Evolutionary conservation across 2,329 filamentous ascomycete genomes (phyloP), one percentile per base, ranked within the genome.

Genomic region (Cercospora beticola): DNA sequence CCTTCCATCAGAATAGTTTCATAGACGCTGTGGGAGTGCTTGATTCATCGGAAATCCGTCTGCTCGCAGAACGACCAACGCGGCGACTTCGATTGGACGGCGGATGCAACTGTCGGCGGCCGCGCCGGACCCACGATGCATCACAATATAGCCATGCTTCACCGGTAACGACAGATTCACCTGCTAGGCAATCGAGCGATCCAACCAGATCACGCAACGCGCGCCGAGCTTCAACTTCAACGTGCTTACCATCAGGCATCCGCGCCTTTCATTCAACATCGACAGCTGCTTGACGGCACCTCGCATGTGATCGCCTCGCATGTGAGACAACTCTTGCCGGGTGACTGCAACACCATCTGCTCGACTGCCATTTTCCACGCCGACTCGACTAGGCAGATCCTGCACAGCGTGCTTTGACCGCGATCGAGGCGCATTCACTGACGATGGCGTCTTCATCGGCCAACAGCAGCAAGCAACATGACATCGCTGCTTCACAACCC

Each of bases 301-400:
- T 18, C 56, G 28, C 56, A 59, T 59, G 56, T 59, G 56, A 59
- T 59, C 56, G 31, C 28, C 56, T 30, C 67, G 67, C 67, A 56
- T 69, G 67, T 62, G 60, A 68, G 67, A 68, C 67, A 68, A 59
- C 60, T 46, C 56, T 36, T 59, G 52, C 52, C 63, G 58, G 58
- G 63, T 68, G 64, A 68, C 63, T 46, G 64, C 59, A 59, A 58
- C 67, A 40, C 63, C 46, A 58, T 33, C 31, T 30, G 12, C 52
- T 43, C 10, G 46, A 5, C 18, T 54, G 21, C 21, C 33, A 54
- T 28, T 26, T 33, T 57, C 57, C 62, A 40, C 33, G 33, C 30
- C 30, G 18, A 40, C 52, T 57, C 56, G 49, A 58, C 18, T 12
- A 21, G 28, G n/a, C 56, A 8, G 31, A 59, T 59, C 56, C n/a